These are phyloP conservation scores for Echites panduratus DNA, from an alignment of 257 asterid species.

Conservation along the genomic window DNA sequence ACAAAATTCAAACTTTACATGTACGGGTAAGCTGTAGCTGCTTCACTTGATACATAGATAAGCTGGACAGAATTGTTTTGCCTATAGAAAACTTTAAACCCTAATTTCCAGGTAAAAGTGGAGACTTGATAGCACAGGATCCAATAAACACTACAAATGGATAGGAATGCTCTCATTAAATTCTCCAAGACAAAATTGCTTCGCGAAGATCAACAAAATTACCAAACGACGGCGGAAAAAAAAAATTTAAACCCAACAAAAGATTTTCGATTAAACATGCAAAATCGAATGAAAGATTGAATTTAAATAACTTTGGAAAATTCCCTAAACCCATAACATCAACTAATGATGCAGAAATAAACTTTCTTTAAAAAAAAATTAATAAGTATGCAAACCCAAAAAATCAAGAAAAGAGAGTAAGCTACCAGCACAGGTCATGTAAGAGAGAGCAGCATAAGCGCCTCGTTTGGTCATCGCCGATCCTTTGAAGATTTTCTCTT, in stretches of 20 bases:
- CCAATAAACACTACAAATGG: background rate
- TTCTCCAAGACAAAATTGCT: background rate
- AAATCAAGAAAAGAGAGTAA: background rate
- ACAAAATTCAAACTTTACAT: background rate
- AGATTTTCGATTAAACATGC: no score
- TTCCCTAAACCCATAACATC: background rate
- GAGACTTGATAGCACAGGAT: background rate
- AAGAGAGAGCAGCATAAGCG: slow-evolving; percentile 83
- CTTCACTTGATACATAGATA: background rate
- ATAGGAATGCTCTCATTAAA: background rate
- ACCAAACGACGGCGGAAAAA: background rate
- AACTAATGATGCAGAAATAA: background rate
- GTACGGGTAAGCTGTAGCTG: background rate
- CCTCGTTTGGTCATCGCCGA: slow-evolving; percentile 93
- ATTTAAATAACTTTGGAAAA: no score
- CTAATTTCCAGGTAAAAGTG: background rate
- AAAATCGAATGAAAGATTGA: background rate
- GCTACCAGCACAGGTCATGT: slow-evolving; percentile 88
- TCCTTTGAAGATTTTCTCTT: slow-evolving; percentile 86
- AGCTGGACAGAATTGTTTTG: background rate
- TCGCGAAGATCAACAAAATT: background rate
- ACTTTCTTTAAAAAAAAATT: no score
- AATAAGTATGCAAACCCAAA: background rate
- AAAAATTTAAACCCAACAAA: background rate
- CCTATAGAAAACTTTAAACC: background rate